A percentile compares a stretch with the other conserved stretches of the same genome.
Evolutionary conservation across 805 yeast species (phyloP).

Genomic region (Candida sanyiensis): DNA sequence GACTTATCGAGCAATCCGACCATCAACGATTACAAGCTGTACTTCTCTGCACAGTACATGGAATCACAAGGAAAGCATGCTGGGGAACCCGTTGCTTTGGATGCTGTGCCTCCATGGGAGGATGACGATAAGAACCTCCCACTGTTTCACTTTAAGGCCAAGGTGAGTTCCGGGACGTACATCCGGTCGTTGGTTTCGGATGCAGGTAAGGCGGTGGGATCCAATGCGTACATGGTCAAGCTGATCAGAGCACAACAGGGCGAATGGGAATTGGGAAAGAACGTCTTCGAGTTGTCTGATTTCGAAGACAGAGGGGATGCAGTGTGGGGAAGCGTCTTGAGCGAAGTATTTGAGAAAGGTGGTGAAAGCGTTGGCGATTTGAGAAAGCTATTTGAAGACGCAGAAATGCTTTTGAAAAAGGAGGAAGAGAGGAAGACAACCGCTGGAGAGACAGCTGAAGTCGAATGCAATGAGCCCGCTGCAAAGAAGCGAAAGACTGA

Average conservation of each 20-base stretch:
- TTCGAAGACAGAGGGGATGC: conserved; percentile 54
- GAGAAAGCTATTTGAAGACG: conserved; percentile 32
- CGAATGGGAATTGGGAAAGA: conserved; percentile 71
- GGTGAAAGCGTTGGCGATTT: conserved; percentile 32
- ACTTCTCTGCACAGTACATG: conserved; percentile 52
- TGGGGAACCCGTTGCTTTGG: conserved; percentile 34
- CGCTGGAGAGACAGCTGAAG: background rate
- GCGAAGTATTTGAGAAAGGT: conserved; percentile 45
- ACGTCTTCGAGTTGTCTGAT: conserved; percentile 62
- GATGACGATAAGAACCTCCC: conserved; percentile 41
- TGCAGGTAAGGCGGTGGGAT: conserved; percentile 72
- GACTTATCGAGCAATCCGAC: conserved; percentile 35
- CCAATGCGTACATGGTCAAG: conserved; percentile 84
- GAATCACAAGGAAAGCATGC: conserved; percentile 39
- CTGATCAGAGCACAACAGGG: conserved; percentile 72
- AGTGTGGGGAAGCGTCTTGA: conserved; percentile 66
- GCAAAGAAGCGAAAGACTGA: conserved; percentile 4
- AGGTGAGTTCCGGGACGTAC: conserved; percentile 93
- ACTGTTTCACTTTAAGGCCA: conserved; percentile 62
- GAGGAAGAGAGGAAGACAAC: background rate
- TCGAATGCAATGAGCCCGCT: background rate
- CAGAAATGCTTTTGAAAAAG: conserved; percentile 16
- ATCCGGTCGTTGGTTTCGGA: conserved; percentile 88
- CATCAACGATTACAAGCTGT: conserved; percentile 56
- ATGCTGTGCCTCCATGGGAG: conserved; percentile 32